These are phyloP conservation scores for Sporothrix protearum DNA, from an alignment of 2,329 filamentous ascomycete species.

Conservation along the genomic window DNA sequence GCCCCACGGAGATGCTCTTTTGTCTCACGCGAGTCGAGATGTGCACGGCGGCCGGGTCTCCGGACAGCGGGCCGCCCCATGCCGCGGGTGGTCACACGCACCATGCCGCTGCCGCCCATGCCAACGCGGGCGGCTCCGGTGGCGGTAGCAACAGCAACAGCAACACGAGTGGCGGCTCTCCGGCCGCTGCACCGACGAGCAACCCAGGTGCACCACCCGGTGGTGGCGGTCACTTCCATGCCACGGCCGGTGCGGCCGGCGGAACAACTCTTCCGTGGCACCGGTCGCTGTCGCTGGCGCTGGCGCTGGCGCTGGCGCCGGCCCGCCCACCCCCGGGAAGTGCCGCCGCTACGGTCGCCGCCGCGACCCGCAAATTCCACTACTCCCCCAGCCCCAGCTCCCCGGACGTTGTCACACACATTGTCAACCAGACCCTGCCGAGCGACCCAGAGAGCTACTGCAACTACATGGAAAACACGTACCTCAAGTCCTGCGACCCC, in stretches of 20 bases:
- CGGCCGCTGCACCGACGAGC: neutral
- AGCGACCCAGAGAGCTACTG: slow-evolving; percentile 53
- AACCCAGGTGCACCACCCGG: neutral
- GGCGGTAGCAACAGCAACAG: slow-evolving; percentile 10
- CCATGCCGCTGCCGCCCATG: too few relatives aligned
- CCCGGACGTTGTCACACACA: slow-evolving; percentile 44
- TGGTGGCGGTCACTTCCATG: neutral
- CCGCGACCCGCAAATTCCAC: slow-evolving; percentile 32
- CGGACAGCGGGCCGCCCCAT: slow-evolving; percentile 35
- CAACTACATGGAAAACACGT: slow-evolving; percentile 53
- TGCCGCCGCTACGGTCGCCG: slow-evolving; percentile 30
- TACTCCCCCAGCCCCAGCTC: slow-evolving; percentile 39
- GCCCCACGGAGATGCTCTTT: slow-evolving; percentile 60
- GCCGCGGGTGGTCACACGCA: neutral
- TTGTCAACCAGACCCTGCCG: slow-evolving; percentile 50
- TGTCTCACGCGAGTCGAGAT: slow-evolving; percentile 55
- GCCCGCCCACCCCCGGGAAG: slow-evolving; percentile 31
- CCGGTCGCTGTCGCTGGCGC: too few relatives aligned
- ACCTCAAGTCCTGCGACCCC: slow-evolving; percentile 54
- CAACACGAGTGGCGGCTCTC: slow-evolving; percentile 4
- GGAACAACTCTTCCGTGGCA: neutral
- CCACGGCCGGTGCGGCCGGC: neutral
- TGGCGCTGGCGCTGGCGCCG: too few relatives aligned
- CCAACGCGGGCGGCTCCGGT: slow-evolving; percentile 37
- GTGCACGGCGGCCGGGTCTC: slow-evolving; percentile 47